Evolutionary conservation across 2,329 filamentous ascomycete genomes (phyloP).

Genomic region (Monilinia vaccinii-corymbosi): DNA sequence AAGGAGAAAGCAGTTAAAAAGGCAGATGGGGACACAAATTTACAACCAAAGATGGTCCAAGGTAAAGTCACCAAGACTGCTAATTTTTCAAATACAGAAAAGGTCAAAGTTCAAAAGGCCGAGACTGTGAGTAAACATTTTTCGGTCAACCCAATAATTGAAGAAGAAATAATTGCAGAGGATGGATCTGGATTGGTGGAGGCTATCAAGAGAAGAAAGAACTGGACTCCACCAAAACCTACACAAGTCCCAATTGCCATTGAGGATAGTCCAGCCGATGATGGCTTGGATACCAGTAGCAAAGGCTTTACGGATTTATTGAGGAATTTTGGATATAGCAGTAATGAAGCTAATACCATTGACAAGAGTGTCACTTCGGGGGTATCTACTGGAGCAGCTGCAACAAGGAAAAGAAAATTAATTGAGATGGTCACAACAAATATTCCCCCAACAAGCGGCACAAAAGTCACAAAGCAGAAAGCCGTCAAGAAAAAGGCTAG

Average conservation of each 20-base stretch:
- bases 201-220: slow-evolving; percentile 46
- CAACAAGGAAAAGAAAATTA: slow-evolving; percentile 46
- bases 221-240: slow-evolving; percentile 59
- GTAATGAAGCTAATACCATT: slow-evolving; percentile 12
- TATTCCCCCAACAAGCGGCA: slow-evolving; percentile 4
- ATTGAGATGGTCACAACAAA: slow-evolving; percentile 41
- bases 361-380: slow-evolving; percentile 6
- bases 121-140: slow-evolving; percentile 8
- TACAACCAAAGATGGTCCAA: slow-evolving; percentile 29
- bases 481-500: slow-evolving; percentile 56
- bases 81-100: slow-evolving; percentile 16
- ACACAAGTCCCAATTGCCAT: slow-evolving; percentile 19
- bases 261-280: background rate
- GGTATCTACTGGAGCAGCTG: slow-evolving; percentile 4
- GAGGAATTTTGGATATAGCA: slow-evolving; percentile 34
- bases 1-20: slow-evolving; percentile 18
- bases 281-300: background rate
- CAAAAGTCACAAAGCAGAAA: background rate
- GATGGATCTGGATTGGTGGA: slow-evolving; percentile 20
- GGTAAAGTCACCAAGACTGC: slow-evolving; percentile 30
- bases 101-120: slow-evolving; percentile 13
- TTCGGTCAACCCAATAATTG: background rate
- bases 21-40: slow-evolving; percentile 14
- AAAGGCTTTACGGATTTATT: slow-evolving; percentile 32
- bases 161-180: slow-evolving; percentile 6